Conservation (phyloP, 176 grass and related monocot genomes). For the Puccinellia tenuiflora region DNA sequence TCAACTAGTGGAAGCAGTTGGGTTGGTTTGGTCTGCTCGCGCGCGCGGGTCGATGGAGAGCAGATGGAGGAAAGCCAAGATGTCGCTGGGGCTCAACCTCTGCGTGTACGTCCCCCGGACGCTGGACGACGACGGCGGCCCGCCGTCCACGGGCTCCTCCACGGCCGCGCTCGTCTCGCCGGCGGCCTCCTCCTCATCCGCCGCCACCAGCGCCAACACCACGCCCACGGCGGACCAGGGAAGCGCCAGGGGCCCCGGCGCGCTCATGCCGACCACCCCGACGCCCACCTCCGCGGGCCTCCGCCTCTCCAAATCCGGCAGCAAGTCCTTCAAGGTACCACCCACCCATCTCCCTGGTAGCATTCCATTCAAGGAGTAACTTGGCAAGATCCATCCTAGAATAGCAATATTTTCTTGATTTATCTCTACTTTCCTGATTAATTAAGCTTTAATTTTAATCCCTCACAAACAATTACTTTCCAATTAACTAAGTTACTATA, state of each 20-base stretch:
- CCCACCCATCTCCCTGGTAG: not conserved
- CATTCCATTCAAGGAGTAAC: not conserved
- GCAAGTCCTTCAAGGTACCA: slow-evolving; percentile 72
- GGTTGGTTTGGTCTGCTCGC: not conserved
- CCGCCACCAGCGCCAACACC: slow-evolving; percentile 44
- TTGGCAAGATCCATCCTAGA: slow-evolving; percentile 24
- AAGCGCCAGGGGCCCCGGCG: slow-evolving; percentile 20
- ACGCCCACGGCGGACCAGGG: slow-evolving; percentile 30
- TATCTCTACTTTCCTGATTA: not conserved
- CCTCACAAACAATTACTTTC: not conserved
- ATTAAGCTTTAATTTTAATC: not conserved
- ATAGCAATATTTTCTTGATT: not conserved
- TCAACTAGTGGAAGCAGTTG: not conserved
- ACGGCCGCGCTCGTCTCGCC: slow-evolving; percentile 51
- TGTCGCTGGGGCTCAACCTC: slow-evolving; percentile 75
- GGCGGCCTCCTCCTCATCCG: slow-evolving; percentile 35
- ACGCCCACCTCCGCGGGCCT: slow-evolving; percentile 73
- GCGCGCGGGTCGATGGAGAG: slow-evolving; percentile 44
- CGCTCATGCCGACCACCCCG: slow-evolving; percentile 87
- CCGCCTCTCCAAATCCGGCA: slow-evolving; percentile 80
- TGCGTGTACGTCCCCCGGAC: slow-evolving; percentile 78
- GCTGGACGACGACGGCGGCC: slow-evolving; percentile 44
- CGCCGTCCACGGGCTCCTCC: slow-evolving; percentile 32
- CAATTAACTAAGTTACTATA: not conserved
- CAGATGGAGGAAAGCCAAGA: slow-evolving; percentile 90